Evolutionary conservation across 306 rosid species (phyloP).

Genomic region (cucumber (Cucumis sativus)): DNA sequence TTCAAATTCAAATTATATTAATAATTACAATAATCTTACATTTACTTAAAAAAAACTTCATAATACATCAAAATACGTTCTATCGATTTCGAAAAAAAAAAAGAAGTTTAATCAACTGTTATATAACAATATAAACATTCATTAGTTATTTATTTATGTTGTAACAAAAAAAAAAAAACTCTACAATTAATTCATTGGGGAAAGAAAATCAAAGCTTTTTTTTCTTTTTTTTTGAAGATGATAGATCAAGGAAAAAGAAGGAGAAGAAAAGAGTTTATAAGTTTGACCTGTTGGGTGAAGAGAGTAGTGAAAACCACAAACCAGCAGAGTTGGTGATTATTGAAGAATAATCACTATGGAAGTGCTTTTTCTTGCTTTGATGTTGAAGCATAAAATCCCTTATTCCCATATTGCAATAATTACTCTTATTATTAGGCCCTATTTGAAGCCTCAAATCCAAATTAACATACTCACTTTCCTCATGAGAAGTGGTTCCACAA

Average conservation of each 20-base stretch:
- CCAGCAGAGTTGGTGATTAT: conserved; percentile 25
- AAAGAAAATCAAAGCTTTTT: background rate
- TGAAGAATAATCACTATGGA: too few species aligned
- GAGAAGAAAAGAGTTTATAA: background rate
- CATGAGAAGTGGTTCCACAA: background rate
- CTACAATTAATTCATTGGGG: background rate
- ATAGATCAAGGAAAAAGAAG: background rate
- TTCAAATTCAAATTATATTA: background rate
- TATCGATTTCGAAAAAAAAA: too few species aligned
- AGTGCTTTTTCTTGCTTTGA: too few species aligned
- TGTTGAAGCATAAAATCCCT: background rate
- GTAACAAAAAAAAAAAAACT: too few species aligned
- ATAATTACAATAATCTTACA: background rate
- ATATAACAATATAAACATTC: too few species aligned
- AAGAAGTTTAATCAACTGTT: too few species aligned
- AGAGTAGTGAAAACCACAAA: conserved; percentile 47
- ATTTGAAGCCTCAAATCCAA: background rate
- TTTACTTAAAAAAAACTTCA: background rate
- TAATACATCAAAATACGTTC: background rate
- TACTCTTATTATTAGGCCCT: background rate
- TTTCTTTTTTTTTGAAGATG: background rate
- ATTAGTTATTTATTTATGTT: too few species aligned
- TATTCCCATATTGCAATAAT: background rate
- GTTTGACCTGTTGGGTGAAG: conserved; percentile 41
- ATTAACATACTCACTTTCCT: background rate